A percentile compares a stretch with the other conserved stretches of the same genome.
Conservation (phyloP, 148 eudicot species). For the Pouteria glomerata region DNA sequence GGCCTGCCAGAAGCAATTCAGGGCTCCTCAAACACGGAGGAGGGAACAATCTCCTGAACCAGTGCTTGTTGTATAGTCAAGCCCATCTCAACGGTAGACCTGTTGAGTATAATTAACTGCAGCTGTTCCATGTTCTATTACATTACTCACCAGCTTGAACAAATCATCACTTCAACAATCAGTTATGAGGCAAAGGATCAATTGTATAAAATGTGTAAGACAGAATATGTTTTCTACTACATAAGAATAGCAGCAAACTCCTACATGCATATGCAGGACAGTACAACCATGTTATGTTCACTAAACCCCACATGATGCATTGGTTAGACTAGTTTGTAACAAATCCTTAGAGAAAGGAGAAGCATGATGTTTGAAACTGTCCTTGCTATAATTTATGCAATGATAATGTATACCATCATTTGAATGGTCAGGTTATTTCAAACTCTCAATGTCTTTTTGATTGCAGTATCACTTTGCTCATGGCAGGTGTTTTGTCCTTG, state of each 20-base stretch:
- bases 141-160: constrained; percentile 89
- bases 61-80: no score
- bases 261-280: not conserved
- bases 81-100: no score
- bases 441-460: no score
- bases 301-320: not conserved
- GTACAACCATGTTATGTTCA: not conserved
- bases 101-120: no score
- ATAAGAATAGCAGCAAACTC: constrained; percentile 4
- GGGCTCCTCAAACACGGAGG: not conserved
- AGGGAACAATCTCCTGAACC: not conserved
- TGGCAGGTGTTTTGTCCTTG: no score
- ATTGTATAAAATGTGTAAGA: not conserved
- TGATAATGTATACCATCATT: no score
- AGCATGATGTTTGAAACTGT: no score
- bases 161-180: constrained; percentile 15
- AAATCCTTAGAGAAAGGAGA: not conserved
- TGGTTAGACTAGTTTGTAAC: not conserved
- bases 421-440: no score
- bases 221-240: not conserved
- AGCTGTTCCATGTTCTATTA: no score
- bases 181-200: constrained; percentile 1
- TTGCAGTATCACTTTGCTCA: no score
- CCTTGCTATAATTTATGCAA: no score
- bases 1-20: constrained; percentile 15